Conservation (phyloP, 225 moss, liverwort and hornwort genomes). For the Anthoceros angustus region DNA sequence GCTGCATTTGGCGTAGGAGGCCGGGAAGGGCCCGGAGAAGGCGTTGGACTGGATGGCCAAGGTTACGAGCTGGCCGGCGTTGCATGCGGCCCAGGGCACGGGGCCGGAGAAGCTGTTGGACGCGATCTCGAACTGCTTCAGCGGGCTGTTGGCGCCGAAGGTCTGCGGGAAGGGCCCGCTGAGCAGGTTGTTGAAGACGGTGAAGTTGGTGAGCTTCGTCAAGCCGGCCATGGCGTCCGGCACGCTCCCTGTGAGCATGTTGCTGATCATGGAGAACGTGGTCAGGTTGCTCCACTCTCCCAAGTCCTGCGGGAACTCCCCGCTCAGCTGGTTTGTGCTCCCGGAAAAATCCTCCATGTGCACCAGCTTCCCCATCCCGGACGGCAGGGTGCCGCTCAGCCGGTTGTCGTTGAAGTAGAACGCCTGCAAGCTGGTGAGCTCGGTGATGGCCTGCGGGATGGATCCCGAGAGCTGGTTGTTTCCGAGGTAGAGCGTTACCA, state of each 20-base stretch:
- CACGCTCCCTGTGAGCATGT: neutral
- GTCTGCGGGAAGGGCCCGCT: neutral
- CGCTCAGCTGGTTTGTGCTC: neutral
- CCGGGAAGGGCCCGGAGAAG: neutral
- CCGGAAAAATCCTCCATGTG: neutral
- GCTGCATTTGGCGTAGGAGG: neutral
- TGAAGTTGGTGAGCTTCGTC: neutral
- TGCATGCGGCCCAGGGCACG: neutral
- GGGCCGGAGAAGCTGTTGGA: neutral
- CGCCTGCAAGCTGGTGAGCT: neutral
- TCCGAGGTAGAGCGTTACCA: conserved; percentile 27
- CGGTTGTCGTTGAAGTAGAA: neutral
- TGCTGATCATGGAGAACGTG: neutral
- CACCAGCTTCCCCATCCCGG: conserved; percentile 1
- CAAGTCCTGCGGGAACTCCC: neutral
- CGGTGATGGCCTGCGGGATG: neutral
- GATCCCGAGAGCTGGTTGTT: conserved; percentile 39
- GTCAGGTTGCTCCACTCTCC: neutral
- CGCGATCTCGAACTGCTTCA: neutral
- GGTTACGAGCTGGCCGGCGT: neutral
- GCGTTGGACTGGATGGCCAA: neutral
- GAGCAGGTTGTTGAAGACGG: neutral
- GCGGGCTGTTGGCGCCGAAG: neutral
- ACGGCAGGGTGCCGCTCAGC: neutral
- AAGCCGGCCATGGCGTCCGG: neutral